Evolutionary conservation across 176 grass and related monocot species (phyloP), one percentile per base, ranked within the genome.

Genomic region (Phyllostachys edulis): DNA sequence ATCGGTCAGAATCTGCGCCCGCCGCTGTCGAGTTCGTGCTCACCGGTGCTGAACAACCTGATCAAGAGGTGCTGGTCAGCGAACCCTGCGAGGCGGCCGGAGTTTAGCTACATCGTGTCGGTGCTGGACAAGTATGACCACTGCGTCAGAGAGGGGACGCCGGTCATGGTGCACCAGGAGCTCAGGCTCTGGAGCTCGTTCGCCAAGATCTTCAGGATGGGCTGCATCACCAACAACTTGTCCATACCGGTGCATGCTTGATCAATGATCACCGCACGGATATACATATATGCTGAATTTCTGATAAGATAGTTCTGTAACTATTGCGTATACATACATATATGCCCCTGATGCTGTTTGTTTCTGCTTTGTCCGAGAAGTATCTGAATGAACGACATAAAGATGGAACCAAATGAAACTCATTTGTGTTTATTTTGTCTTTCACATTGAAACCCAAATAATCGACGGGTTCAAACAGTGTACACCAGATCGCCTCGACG

Each of bases 61-160:
- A 99, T 99, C 70, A 94, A 90, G 87, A 92, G 84, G 65, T 96
- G 93, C 63, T 99, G 91, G 96, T 94, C 96, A 21, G 80, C 87
- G 54, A 95, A 99, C 77, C 93, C 93, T 6, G 87, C 91, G 12
- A 89, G 91, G 88, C 85, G 96, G 81, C 96, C 93, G 0, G 96
- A 99, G 72, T 99, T 99, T 83, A 96, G 86, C 77, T 94, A 96
- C 69, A 93, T 98, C n/a, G 96, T 98, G 62, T 90, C 89, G 26
- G 88, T 94, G 49, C 88, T 99, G 71, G 96, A 99, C 86, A 99
- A 99, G 77, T 99, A 92, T 73, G 93, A 99, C 63, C 91, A 90
- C 81, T 90, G 96, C 79, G 77, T 99, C 5, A 99, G 85, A 80
- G 93, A 96, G 68, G 93, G 96, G 70, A 46, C 83, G 84, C 97